Conservation (phyloP, 805 yeast genomes). For the Starmera dryadoides region DNA sequence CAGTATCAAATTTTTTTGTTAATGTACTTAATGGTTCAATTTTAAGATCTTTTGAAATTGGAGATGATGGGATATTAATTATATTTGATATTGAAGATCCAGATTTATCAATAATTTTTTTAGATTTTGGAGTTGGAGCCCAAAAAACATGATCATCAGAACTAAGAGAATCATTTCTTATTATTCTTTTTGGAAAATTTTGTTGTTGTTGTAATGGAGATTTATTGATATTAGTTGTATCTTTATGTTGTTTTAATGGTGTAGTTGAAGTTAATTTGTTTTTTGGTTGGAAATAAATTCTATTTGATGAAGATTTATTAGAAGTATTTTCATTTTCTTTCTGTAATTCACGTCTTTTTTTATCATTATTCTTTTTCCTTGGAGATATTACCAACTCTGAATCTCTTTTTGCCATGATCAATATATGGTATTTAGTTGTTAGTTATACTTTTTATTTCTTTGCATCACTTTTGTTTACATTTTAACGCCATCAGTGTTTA, state of each 20-base stretch:
- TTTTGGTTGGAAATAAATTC: slow-evolving; percentile 5
- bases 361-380: neutral
- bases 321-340: neutral
- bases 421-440: too few species aligned
- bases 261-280: slow-evolving; percentile 4
- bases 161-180: slow-evolving; percentile 7
- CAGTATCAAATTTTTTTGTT: slow-evolving; percentile 10
- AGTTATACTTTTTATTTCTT: too few species aligned
- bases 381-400: neutral
- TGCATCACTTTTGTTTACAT: too few species aligned
- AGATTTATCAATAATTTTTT: slow-evolving; percentile 2
- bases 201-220: neutral
- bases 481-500: too few species aligned
- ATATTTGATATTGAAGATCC: slow-evolving; percentile 1
- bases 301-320: slow-evolving; percentile 2
- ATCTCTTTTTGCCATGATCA: neutral
- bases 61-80: slow-evolving; percentile 17
- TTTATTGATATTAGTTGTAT: slow-evolving; percentile 3
- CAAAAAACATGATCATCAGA: slow-evolving; percentile 22
- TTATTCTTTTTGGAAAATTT: neutral
- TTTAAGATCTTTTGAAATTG: slow-evolving; percentile 8
- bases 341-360: neutral
- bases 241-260: slow-evolving; percentile 4
- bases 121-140: slow-evolving; percentile 18
- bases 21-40: slow-evolving; percentile 11